These are phyloP conservation scores for Aurinia saxatilis DNA, from an alignment of 345 rosid species.

Conservation along the genomic window DNA sequence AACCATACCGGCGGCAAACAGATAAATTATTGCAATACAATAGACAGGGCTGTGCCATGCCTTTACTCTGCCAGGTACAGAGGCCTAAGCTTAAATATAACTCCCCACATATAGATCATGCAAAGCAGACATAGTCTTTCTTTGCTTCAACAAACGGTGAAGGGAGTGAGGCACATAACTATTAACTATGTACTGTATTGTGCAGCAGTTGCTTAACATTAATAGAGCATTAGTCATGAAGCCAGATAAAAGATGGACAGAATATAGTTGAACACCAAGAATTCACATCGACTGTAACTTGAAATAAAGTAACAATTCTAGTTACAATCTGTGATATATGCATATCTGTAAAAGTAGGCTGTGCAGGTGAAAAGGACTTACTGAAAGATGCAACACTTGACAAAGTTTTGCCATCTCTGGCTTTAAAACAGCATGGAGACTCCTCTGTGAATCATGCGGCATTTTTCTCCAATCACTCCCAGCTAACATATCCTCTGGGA, in stretches of 20 bases:
- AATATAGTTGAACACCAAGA: background rate
- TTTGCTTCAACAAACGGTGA: background rate
- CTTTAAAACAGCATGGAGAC: constrained; percentile 55
- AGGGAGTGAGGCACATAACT: constrained; percentile 6
- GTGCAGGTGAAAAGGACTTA: constrained; percentile 31
- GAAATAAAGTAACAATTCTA: constrained; percentile 7
- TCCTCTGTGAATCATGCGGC: constrained; percentile 46
- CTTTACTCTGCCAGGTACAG: background rate
- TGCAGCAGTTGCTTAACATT: background rate
- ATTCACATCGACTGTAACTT: constrained; percentile 4
- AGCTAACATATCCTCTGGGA: constrained; percentile 27
- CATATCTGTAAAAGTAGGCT: constrained; percentile 11
- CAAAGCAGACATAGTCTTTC: background rate
- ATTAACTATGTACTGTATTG: constrained; percentile 1
- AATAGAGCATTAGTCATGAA: background rate
- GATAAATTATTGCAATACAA: background rate
- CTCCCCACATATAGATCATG: background rate
- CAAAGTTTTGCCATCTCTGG: constrained; percentile 58
- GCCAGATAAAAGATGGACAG: background rate
- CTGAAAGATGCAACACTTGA: constrained; percentile 53
- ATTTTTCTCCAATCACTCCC: constrained; percentile 31
- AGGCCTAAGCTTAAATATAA: background rate
- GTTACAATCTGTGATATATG: background rate
- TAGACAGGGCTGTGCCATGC: background rate
- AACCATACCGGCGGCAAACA: background rate